These are phyloP conservation scores for Boletellus deceptivus DNA, from an alignment of 1,284 basidiomycete species.

Conservation along the genomic window DNA sequence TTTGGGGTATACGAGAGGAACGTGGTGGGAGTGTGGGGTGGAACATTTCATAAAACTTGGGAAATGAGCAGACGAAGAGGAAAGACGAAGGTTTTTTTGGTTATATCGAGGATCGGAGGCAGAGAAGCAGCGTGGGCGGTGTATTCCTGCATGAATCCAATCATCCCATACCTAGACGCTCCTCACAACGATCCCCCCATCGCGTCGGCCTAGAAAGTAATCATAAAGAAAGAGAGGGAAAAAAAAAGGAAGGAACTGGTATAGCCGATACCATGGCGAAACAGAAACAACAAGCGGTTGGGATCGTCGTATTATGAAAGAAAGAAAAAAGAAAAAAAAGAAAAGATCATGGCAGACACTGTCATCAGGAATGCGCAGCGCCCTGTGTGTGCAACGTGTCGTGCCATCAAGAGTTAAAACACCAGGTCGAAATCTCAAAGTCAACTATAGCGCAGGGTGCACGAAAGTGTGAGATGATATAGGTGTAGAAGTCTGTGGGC, in stretches of 20 bases:
- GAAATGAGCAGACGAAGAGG: neutral
- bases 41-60: too few relatives aligned
- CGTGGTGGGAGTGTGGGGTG: neutral
- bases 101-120: neutral
- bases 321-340: neutral
- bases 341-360: conserved; percentile 17
- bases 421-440: conserved; percentile 24
- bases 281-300: conserved; percentile 9
- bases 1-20: conserved; percentile 1
- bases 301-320: neutral
- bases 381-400: conserved; percentile 23
- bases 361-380: conserved; percentile 33
- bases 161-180: conserved; percentile 12
- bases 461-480: conserved; percentile 17
- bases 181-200: conserved; percentile 11
- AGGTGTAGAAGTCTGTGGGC: conserved; percentile 31
- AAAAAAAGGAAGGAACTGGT: conserved; percentile 16
- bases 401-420: conserved; percentile 23
- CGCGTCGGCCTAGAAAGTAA: conserved; percentile 4
- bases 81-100: neutral
- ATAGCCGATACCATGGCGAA: conserved; percentile 20
- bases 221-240: conserved; percentile 1
- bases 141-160: conserved; percentile 10
- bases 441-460: conserved; percentile 20
- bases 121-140: neutral